phyloP scores from a whole-genome alignment of 352 stramenopile species.

The Globisporangium ultimum region DNA sequence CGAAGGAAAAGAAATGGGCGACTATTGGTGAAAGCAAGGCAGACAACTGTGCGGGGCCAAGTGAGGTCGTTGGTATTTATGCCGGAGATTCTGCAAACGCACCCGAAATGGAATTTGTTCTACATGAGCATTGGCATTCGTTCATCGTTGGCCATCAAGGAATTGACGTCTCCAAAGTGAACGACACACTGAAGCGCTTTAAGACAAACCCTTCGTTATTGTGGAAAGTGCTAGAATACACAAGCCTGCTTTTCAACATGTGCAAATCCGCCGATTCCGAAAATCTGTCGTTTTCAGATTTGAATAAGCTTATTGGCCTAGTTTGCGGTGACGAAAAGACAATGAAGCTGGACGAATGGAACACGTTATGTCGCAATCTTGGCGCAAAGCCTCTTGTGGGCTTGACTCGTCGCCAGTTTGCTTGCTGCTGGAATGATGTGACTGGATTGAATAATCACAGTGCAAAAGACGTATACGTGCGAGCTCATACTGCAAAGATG shows the following conservation, averaged over 20 bases:
- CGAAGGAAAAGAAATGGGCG: constrained; percentile 9
- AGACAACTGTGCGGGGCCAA: constrained; percentile 30
- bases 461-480: constrained; percentile 45
- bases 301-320: constrained; percentile 36
- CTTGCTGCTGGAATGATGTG: constrained; percentile 50
- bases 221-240: constrained; percentile 59
- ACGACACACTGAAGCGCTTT: constrained; percentile 44
- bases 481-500: constrained; percentile 39
- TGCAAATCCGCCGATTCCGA: constrained; percentile 24
- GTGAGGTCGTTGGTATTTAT: constrained; percentile 35
- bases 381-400: constrained; percentile 31
- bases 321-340: constrained; percentile 31
- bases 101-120: constrained; percentile 36
- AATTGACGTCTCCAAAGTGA: constrained; percentile 38
- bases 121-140: constrained; percentile 56
- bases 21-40: not conserved
- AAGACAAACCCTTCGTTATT: constrained; percentile 37
- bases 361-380: constrained; percentile 28
- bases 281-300: constrained; percentile 20
- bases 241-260: constrained; percentile 47
- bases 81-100: constrained; percentile 13
- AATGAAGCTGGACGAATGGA: constrained; percentile 31
- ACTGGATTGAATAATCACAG: constrained; percentile 30
- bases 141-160: constrained; percentile 45
- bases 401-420: constrained; percentile 47